phyloP scores from a whole-genome alignment of 345 rosid genomes.

The Draba incana region DNA sequence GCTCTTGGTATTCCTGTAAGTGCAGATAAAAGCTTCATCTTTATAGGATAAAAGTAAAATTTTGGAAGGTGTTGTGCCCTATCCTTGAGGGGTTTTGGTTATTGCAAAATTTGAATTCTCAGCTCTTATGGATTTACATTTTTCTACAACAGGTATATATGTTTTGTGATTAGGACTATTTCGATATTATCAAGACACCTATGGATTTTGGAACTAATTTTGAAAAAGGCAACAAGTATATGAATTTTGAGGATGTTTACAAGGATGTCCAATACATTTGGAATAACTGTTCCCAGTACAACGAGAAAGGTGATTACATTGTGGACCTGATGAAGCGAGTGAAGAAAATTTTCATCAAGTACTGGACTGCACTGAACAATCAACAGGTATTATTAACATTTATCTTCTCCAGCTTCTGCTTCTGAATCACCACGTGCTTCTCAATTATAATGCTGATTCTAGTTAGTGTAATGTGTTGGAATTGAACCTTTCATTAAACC shows the following conservation, averaged over 20 bases:
- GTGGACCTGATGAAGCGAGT: constrained; percentile 95
- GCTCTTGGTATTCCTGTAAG: constrained; percentile 97
- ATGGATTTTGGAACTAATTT: constrained; percentile 99
- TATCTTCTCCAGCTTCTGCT: not conserved
- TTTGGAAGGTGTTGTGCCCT: too few relatives aligned
- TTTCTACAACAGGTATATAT: not conserved
- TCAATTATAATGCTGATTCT: constrained; percentile 21
- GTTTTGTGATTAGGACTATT: constrained; percentile 71
- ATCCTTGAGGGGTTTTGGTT: too few relatives aligned
- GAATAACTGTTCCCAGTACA: constrained; percentile 91
- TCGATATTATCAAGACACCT: constrained; percentile 91
- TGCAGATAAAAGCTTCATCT: constrained; percentile 1
- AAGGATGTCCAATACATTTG: constrained; percentile 87
- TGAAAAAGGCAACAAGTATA: constrained; percentile 67
- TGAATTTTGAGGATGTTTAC: constrained; percentile 83
- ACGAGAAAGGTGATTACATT: constrained; percentile 94
- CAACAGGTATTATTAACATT: constrained; percentile 47
- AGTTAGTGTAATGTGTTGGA: constrained; percentile 1
- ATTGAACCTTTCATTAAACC: too few relatives aligned
- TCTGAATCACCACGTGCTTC: not conserved
- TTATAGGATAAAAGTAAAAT: not conserved
- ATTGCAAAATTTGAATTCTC: too few relatives aligned
- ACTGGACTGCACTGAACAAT: constrained; percentile 76
- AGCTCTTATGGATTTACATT: not conserved
- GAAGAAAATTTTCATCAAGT: constrained; percentile 95